A percentile compares a stretch with the other conserved stretches of the same genome.
phyloP scores from a whole-genome alignment of 768 basidiomycete genomes.

The Ephemerocybe angulata region DNA sequence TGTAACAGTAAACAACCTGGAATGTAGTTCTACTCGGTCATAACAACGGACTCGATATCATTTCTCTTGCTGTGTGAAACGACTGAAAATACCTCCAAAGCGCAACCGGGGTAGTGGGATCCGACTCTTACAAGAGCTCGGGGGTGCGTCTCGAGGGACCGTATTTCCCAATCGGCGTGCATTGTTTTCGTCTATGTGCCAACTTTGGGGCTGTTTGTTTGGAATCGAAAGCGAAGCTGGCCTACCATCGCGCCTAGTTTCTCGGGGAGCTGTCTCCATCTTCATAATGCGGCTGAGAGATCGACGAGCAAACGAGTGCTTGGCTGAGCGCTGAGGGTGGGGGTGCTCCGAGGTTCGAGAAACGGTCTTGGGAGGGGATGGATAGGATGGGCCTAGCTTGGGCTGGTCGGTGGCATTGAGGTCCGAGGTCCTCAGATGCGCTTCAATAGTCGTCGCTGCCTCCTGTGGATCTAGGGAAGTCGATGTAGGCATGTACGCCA shows the following conservation, averaged over 20 bases:
- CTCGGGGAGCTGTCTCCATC: background rate
- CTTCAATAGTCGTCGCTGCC: no score
- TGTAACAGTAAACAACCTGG: no score
- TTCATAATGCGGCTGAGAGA: slow-evolving; percentile 8
- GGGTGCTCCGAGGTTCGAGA: background rate
- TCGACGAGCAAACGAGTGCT: slow-evolving; percentile 5
- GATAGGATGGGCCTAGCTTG: background rate
- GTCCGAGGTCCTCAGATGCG: no score
- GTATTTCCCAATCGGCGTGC: background rate
- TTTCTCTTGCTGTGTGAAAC: background rate
- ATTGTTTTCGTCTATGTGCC: background rate
- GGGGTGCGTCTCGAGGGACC: background rate
- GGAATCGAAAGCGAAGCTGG: background rate
- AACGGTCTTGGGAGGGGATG: background rate
- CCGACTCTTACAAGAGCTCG: background rate
- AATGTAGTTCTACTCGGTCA: no score
- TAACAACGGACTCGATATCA: background rate
- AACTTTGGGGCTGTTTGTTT: background rate
- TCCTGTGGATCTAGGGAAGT: no score
- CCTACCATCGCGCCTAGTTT: background rate
- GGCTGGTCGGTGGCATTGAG: background rate
- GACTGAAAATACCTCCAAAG: slow-evolving; percentile 6
- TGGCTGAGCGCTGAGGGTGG: background rate
- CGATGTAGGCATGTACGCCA: no score
- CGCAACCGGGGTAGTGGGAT: slow-evolving; percentile 2